Evolutionary conservation across 129 eudicot species (phyloP).

Genomic region (Chrysanthemum makinoi): DNA sequence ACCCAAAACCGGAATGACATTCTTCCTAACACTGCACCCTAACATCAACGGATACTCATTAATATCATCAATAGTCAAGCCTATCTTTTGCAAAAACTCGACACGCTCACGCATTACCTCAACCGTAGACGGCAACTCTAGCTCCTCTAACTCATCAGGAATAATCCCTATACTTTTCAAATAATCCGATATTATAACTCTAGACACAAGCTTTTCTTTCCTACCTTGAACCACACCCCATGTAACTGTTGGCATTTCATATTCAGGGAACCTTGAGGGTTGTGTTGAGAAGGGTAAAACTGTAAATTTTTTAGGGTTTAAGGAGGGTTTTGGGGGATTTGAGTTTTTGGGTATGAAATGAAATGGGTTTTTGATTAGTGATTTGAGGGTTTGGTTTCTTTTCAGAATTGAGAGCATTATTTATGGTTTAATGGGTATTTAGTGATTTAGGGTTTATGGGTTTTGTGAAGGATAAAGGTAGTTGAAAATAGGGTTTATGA

Average conservation of each 20-base stretch:
- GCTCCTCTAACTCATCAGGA: conserved; percentile 59
- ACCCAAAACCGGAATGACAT: conserved; percentile 65
- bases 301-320: conserved; percentile 37
- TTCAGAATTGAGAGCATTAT: conserved; percentile 38
- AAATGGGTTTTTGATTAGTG: conserved; percentile 28
- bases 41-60: conserved; percentile 74
- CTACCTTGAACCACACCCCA: conserved; percentile 86
- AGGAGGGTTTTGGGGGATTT: neutral
- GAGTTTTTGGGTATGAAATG: conserved; percentile 11
- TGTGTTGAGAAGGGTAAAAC: conserved; percentile 47
- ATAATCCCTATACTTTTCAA: conserved; percentile 56
- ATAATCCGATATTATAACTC: conserved; percentile 63
- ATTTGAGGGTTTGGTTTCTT: conserved; percentile 31
- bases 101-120: conserved; percentile 80
- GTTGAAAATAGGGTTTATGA: conserved; percentile 9
- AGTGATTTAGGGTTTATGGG: neutral
- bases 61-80: conserved; percentile 59
- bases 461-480: neutral
- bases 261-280: conserved; percentile 57
- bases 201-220: conserved; percentile 60
- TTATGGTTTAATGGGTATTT: neutral
- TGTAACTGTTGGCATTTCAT: conserved; percentile 79
- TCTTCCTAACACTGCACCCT: conserved; percentile 75
- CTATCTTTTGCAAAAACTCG: conserved; percentile 68
- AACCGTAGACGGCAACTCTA: conserved; percentile 64